These are phyloP conservation scores for Wallacemonas sp. DNA, from an alignment of 208 protist genomes.

Conservation along the genomic window DNA sequence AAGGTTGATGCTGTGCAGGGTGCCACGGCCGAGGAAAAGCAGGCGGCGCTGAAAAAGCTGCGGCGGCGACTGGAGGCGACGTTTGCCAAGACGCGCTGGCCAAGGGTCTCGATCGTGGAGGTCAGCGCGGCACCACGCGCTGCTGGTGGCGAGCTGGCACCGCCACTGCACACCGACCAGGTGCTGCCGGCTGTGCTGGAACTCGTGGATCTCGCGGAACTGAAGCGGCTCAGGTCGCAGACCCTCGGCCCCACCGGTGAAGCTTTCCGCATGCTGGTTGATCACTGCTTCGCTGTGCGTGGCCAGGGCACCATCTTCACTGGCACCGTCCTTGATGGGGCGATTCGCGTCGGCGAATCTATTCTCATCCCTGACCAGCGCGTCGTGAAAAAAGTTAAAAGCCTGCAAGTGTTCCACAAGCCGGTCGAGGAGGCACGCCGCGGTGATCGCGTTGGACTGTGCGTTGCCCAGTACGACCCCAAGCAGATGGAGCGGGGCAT, in stretches of 20 bases:
- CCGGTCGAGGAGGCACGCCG: constrained; percentile 68
- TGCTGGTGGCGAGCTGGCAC: background rate
- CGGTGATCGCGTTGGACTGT: constrained; percentile 93
- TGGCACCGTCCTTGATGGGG: constrained; percentile 93
- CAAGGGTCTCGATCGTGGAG: constrained; percentile 60
- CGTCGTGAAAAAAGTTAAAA: constrained; percentile 87
- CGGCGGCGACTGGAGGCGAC: constrained; percentile 46
- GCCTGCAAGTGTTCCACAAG: constrained; percentile 94
- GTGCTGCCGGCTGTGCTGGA: constrained; percentile 44
- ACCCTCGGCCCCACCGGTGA: constrained; percentile 13
- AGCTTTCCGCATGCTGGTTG: constrained; percentile 94
- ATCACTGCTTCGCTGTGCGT: constrained; percentile 98
- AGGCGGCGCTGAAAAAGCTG: constrained; percentile 44
- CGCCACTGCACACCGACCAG: constrained; percentile 32
- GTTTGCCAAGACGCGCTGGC: constrained; percentile 80
- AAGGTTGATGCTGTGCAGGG: constrained; percentile 93
- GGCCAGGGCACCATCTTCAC: constrained; percentile 97
- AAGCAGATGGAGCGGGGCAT: constrained; percentile 89
- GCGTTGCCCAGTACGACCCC: constrained; percentile 93
- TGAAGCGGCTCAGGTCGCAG: constrained; percentile 16
- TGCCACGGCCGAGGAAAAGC: constrained; percentile 28
- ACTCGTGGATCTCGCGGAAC: constrained; percentile 24
- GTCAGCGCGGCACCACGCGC: constrained; percentile 60
- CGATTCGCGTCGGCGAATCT: constrained; percentile 72
- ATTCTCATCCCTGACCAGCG: constrained; percentile 91